Evolutionary conservation across 2,329 filamentous ascomycete genomes (phyloP).

Genomic region (Pseudogymnoascus sp.): DNA sequence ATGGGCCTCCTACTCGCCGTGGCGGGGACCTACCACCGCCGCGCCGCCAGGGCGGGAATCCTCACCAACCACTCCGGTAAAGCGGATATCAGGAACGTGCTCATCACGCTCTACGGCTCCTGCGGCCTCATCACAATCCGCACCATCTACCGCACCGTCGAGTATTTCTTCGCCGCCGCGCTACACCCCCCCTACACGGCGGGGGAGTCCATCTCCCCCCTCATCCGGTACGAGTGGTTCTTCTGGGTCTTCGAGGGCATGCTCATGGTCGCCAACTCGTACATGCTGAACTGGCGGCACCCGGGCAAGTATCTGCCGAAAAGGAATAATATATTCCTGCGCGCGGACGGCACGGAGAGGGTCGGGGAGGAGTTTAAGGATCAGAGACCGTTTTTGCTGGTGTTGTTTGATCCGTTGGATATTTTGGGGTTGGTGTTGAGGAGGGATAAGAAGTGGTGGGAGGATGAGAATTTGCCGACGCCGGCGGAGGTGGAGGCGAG

Average conservation of each 20-base stretch:
- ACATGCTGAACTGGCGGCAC: conserved; percentile 43
- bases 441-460: conserved; percentile 24
- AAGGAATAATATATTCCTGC: conserved; percentile 43
- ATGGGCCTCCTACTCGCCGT: conserved; percentile 43
- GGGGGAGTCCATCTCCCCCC: conserved; percentile 30
- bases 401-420: conserved; percentile 28
- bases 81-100: conserved; percentile 25
- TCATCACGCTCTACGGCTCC: conserved; percentile 46
- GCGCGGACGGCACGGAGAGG: conserved; percentile 44
- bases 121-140: conserved; percentile 43
- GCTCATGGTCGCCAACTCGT: conserved; percentile 46
- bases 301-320: conserved; percentile 45
- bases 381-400: conserved; percentile 28
- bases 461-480: conserved; percentile 12
- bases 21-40: conserved; percentile 42
- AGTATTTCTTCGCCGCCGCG: conserved; percentile 47
- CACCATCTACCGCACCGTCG: conserved; percentile 52
- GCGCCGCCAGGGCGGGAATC: conserved; percentile 32
- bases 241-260: conserved; percentile 52
- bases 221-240: conserved; percentile 51
- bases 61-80: conserved; percentile 15
- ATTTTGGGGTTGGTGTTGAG: conserved; percentile 20
- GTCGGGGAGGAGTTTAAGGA: conserved; percentile 44
- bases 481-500: neutral
- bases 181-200: conserved; percentile 32